A percentile compares a stretch with the other conserved stretches of the same genome.
Conservation (phyloP, 164 flowering plant genomes). For the Vitis labrusca region DNA sequence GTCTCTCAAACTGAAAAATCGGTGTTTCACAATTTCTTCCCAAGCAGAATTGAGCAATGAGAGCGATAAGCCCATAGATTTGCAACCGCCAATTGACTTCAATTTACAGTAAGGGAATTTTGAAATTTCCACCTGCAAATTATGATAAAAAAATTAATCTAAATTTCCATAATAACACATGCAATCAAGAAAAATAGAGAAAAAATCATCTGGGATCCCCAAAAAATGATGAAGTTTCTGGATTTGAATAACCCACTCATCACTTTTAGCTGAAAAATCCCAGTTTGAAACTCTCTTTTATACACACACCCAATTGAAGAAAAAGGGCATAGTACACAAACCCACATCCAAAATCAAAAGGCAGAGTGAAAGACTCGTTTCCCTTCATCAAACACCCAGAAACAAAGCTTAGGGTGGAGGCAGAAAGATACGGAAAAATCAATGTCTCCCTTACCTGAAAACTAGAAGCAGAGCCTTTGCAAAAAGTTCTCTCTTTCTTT, state of each 20-base stretch:
- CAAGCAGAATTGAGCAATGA: conserved; percentile 36
- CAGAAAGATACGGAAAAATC: neutral
- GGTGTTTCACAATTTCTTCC: conserved; percentile 24
- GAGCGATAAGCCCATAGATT: conserved; percentile 35
- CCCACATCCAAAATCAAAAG: no score
- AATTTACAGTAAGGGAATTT: no score
- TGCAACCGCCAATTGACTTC: neutral
- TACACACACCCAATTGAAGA: no score
- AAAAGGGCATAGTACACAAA: no score
- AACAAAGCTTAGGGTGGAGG: no score
- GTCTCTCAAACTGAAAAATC: conserved; percentile 9
- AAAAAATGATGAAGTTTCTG: neutral
- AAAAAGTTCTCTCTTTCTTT: neutral
- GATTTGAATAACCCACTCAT: neutral
- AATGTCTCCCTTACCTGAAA: conserved; percentile 5
- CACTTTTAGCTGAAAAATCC: neutral
- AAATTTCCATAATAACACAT: neutral
- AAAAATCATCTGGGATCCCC: no score
- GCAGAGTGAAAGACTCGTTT: no score
- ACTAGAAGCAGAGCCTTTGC: neutral
- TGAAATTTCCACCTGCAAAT: conserved; percentile 1
- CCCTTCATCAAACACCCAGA: no score
- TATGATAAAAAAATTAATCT: neutral
- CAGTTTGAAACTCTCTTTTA: no score
- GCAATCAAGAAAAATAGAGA: neutral